Percentiles rank a stretch among this genome's conserved stretches.
These are phyloP conservation scores for Astraeus odoratus DNA, from an alignment of 768 basidiomycete species.

Conservation along the genomic window DNA sequence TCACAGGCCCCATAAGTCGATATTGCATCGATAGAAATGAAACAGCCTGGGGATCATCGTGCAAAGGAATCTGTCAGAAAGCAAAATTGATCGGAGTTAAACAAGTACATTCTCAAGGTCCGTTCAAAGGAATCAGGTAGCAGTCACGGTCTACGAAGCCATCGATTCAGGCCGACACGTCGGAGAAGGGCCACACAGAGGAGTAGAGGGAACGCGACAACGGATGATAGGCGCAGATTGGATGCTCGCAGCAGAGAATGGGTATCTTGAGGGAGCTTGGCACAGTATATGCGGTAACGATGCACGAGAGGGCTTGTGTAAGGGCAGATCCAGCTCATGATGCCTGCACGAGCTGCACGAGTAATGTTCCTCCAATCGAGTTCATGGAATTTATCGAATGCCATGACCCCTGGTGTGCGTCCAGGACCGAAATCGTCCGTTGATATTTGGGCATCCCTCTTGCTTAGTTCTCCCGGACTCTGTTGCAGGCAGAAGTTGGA, in stretches of 20 bases:
- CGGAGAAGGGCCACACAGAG: slow-evolving; percentile 22
- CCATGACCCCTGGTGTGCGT: neutral
- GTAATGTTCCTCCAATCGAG: slow-evolving; percentile 8
- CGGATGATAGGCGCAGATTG: slow-evolving; percentile 14
- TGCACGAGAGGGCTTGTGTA: slow-evolving; percentile 6
- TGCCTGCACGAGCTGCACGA: slow-evolving; percentile 11
- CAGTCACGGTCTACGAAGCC: slow-evolving; percentile 15
- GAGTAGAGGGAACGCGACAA: slow-evolving; percentile 23
- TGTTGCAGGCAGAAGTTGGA: neutral
- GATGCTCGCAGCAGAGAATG: slow-evolving; percentile 4
- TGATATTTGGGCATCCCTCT: neutral
- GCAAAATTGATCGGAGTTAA: neutral
- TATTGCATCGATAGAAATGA: no score
- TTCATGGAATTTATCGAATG: neutral
- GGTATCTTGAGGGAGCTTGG: neutral
- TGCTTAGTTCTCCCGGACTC: neutral
- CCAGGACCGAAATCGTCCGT: neutral
- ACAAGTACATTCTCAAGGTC: neutral
- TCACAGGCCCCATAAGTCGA: no score
- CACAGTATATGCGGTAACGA: neutral
- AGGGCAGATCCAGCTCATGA: slow-evolving; percentile 21
- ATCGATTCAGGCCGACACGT: slow-evolving; percentile 18
- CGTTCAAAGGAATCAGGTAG: no score
- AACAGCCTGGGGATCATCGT: no score
- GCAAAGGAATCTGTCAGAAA: neutral